These are phyloP conservation scores for Solioccasus polychromus DNA, from an alignment of 768 basidiomycete species.

Conservation along the genomic window DNA sequence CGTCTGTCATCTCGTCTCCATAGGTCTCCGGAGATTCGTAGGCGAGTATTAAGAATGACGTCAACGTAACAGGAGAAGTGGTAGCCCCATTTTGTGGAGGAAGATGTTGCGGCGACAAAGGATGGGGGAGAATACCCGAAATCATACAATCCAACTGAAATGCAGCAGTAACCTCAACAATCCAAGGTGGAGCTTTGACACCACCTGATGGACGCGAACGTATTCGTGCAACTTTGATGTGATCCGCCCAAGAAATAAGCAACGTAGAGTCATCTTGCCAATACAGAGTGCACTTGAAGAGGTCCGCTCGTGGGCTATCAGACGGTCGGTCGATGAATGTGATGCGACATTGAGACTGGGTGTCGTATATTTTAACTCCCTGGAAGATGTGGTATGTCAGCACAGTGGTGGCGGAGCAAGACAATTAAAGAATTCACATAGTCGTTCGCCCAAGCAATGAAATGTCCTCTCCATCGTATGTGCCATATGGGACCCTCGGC, in stretches of 20 bases:
- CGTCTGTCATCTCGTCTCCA: conserved; percentile 64
- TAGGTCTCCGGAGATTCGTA: conserved; percentile 78
- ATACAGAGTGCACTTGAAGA: conserved; percentile 87
- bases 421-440: conserved; percentile 46
- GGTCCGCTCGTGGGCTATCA: conserved; percentile 85
- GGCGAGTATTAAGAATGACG: conserved; percentile 83
- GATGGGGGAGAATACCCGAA: conserved; percentile 83
- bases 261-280: conserved; percentile 94
- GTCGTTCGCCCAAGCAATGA: conserved; percentile 98
- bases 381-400: conserved; percentile 28
- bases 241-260: conserved; percentile 91
- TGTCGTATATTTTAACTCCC: conserved; percentile 96
- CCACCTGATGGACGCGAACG: conserved; percentile 54
- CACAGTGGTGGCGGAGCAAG: neutral
- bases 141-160: conserved; percentile 97
- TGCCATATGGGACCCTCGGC: conserved; percentile 97
- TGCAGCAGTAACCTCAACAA: conserved; percentile 87
- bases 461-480: conserved; percentile 76
- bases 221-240: conserved; percentile 86
- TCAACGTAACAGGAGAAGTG: conserved; percentile 37
- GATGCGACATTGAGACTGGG: conserved; percentile 69
- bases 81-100: conserved; percentile 16
- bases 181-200: conserved; percentile 52
- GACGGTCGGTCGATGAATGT: conserved; percentile 81
- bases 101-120: conserved; percentile 33